Evolutionary conservation across 1,284 basidiomycete species (phyloP).

Genomic region (Melanopsichium pennsylvanicum): DNA sequence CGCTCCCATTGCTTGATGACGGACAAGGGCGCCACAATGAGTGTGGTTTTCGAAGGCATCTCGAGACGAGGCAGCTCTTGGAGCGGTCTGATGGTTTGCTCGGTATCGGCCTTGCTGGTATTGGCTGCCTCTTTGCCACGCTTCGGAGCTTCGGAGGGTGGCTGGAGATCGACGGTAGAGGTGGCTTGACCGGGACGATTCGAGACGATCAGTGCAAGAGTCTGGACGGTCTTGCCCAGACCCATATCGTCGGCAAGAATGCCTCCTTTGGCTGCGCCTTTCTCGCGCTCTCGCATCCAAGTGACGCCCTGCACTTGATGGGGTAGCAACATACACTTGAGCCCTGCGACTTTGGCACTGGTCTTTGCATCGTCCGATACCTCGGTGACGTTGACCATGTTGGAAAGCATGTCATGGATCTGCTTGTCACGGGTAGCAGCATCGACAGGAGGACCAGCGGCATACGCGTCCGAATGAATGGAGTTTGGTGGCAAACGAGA

Average conservation of each 20-base stretch:
- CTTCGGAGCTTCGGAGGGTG: conserved; percentile 7
- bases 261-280: conserved; percentile 77
- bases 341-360: conserved; percentile 37
- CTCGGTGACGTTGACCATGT: conserved; percentile 52
- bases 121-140: conserved; percentile 9
- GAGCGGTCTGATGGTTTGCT: conserved; percentile 2
- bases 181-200: conserved; percentile 78
- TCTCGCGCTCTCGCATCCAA: conserved; percentile 89
- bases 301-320: conserved; percentile 84
- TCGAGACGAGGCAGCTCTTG: conserved; percentile 21
- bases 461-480: conserved; percentile 2
- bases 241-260: conserved; percentile 94
- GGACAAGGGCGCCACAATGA: conserved; percentile 69
- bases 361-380: conserved; percentile 30
- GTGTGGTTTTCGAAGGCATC: conserved; percentile 40
- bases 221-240: conserved; percentile 86
- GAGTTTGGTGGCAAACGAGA: too few species aligned
- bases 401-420: conserved; percentile 47
- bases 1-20: conserved; percentile 90
- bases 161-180: conserved; percentile 78
- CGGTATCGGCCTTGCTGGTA: not conserved
- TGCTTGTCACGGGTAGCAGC: conserved; percentile 53
- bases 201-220: conserved; percentile 88
- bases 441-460: conserved; percentile 28
- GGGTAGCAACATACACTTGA: conserved; percentile 77